Percentiles rank a stretch among this genome's conserved stretches.
These are phyloP conservation scores for Huntiella abstrusa DNA, from an alignment of 2,329 filamentous ascomycete genomes.

Conservation along the genomic window DNA sequence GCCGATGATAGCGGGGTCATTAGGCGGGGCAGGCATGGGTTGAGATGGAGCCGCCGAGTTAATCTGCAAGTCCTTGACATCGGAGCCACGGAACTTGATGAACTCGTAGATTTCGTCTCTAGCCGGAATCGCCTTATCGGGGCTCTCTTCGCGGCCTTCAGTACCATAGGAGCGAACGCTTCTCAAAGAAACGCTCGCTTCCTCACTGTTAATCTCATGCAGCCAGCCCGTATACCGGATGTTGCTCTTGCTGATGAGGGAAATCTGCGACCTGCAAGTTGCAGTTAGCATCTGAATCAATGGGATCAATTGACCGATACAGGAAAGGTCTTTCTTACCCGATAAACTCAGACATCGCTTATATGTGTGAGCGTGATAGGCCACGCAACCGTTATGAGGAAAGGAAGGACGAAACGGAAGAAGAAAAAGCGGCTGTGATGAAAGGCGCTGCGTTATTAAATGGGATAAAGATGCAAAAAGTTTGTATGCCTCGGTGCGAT, in stretches of 20 bases:
- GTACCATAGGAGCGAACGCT: conserved; percentile 91
- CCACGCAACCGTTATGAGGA: conserved; percentile 20
- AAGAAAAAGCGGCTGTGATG: conserved; percentile 7
- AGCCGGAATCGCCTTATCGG: conserved; percentile 31
- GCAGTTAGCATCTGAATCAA: conserved; percentile 17
- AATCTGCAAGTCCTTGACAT: conserved; percentile 94
- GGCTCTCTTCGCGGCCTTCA: conserved; percentile 76
- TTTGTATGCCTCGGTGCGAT: too few species aligned
- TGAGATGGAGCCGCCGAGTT: conserved; percentile 65
- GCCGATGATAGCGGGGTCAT: conserved; percentile 90
- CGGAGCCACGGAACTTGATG: conserved; percentile 93
- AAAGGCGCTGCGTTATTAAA: conserved; percentile 1
- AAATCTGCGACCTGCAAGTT: conserved; percentile 62
- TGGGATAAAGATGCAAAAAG: conserved; percentile 2
- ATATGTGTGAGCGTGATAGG: conserved; percentile 22
- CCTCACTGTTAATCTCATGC: conserved; percentile 95
- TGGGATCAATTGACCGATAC: conserved; percentile 14
- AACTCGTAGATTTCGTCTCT: conserved; percentile 91
- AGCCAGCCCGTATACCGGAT: conserved; percentile 96
- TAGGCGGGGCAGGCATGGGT: conserved; percentile 56
- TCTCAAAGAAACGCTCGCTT: conserved; percentile 89
- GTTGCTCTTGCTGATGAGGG: conserved; percentile 90
- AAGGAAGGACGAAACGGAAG: conserved; percentile 12
- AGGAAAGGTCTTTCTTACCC: conserved; percentile 25
- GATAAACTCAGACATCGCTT: conserved; percentile 40